Conservation (phyloP, 1,139 yeast genomes). For the Debaryomycetaceae sp. region DNA sequence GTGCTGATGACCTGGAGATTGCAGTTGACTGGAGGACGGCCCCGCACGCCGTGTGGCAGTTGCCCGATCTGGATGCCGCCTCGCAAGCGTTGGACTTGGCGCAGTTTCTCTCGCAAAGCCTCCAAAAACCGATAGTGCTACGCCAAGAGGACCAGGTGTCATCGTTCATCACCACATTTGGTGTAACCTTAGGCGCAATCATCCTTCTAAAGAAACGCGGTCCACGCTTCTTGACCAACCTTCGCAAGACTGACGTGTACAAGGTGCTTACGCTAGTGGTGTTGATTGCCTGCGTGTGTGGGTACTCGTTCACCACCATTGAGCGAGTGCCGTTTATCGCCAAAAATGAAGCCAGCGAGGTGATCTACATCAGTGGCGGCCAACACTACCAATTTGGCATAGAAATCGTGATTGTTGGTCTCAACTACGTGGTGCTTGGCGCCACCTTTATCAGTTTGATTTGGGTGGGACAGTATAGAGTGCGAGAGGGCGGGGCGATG, state of each 20-base stretch:
- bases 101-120: conserved; percentile 42
- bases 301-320: conserved; percentile 60
- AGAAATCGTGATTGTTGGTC: conserved; percentile 52
- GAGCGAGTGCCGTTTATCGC: conserved; percentile 63
- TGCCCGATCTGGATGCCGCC: conserved; percentile 23
- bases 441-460: conserved; percentile 34
- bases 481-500: conserved; percentile 15
- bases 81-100: conserved; percentile 48
- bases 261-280: conserved; percentile 34
- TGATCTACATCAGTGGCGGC: conserved; percentile 61
- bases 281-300: conserved; percentile 48
- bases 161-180: conserved; percentile 45
- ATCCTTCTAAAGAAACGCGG: conserved; percentile 48
- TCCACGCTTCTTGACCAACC: conserved; percentile 28
- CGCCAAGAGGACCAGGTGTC: conserved; percentile 35
- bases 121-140: conserved; percentile 40
- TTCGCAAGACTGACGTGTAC: conserved; percentile 30
- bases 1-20: conserved; percentile 15
- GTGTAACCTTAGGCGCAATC: conserved; percentile 41
- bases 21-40: conserved; percentile 25
- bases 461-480: conserved; percentile 29
- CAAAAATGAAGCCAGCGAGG: conserved; percentile 38
- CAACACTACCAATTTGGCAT: conserved; percentile 64
- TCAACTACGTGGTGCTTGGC: conserved; percentile 44
- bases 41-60: conserved; percentile 27